Evolutionary conservation across 106 monocot species (phyloP).

Genomic region (Allium cepa): DNA sequence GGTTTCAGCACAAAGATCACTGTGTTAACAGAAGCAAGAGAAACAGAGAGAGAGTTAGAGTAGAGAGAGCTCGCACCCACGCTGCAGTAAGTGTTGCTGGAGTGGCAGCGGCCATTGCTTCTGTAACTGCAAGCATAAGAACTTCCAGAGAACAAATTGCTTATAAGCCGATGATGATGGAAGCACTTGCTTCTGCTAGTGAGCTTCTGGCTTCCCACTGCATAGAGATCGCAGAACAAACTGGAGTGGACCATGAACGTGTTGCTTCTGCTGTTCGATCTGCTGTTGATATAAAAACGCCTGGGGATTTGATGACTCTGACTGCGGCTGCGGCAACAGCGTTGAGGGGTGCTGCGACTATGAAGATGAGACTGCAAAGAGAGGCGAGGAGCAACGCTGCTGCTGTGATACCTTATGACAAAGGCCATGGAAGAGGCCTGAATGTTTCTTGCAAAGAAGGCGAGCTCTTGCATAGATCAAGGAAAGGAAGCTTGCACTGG

Average conservation of each 20-base stretch:
- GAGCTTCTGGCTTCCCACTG: conserved; percentile 82
- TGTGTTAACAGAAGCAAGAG: conserved; percentile 17
- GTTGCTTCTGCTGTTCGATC: conserved; percentile 45
- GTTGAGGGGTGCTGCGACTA: conserved; percentile 56
- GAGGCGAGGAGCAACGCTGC: conserved; percentile 37
- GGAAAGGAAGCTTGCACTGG: conserved; percentile 40
- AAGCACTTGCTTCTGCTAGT: conserved; percentile 5
- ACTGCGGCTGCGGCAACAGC: conserved; percentile 95
- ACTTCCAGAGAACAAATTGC: conserved; percentile 3
- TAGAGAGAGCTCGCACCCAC: conserved; percentile 53
- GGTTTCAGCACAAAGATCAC: conserved; percentile 19
- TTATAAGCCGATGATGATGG: neutral
- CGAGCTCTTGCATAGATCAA: conserved; percentile 33
- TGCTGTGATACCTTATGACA: conserved; percentile 63
- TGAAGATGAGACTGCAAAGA: conserved; percentile 60
- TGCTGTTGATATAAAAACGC: conserved; percentile 45
- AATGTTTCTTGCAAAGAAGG: conserved; percentile 80
- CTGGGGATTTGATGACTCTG: conserved; percentile 83
- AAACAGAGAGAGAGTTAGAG: conserved; percentile 58
- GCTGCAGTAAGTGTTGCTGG: conserved; percentile 67
- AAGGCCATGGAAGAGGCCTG: conserved; percentile 21
- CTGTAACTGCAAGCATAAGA: conserved; percentile 17
- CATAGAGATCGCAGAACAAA: conserved; percentile 66
- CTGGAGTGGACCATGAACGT: conserved; percentile 40
- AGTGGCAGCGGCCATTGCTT: conserved; percentile 62